Percentiles rank a stretch among this genome's conserved stretches.
Evolutionary conservation across 768 basidiomycete genomes (phyloP).

Genomic region (Clavulina sp.): DNA sequence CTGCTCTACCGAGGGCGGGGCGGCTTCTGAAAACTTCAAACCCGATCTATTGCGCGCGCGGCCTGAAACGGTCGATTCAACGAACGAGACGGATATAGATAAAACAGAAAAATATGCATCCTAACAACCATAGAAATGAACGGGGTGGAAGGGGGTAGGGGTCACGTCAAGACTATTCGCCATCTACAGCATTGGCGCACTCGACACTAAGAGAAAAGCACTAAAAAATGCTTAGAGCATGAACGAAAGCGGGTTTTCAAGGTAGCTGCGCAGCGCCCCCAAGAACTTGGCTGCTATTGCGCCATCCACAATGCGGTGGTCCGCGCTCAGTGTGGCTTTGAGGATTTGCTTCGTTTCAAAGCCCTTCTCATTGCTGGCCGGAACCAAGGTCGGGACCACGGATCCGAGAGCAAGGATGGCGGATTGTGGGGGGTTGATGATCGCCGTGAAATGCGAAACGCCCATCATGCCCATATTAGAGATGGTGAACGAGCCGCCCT

Average conservation of each 20-base stretch:
- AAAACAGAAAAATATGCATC: no score
- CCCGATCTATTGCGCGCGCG: no score
- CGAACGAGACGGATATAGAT: no score
- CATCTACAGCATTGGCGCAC: no score
- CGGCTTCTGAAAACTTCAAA: no score
- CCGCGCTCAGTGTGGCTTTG: slow-evolving; percentile 91
- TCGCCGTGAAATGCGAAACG: slow-evolving; percentile 89
- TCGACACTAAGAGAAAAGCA: slow-evolving; percentile 3
- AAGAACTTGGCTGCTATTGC: slow-evolving; percentile 90
- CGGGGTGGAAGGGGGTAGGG: no score
- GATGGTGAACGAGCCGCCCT: slow-evolving; percentile 97
- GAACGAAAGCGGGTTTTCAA: slow-evolving; percentile 93
- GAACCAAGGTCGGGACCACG: slow-evolving; percentile 69
- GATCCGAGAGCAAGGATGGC: slow-evolving; percentile 93
- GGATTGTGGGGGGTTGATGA: slow-evolving; percentile 97
- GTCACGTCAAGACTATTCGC: no score
- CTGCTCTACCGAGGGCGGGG: no score
- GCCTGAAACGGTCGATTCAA: no score
- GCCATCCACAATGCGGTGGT: slow-evolving; percentile 93
- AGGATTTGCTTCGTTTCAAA: slow-evolving; percentile 85
- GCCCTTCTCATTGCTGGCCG: slow-evolving; percentile 80
- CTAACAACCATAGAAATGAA: no score
- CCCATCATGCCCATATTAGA: slow-evolving; percentile 99
- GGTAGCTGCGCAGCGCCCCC: slow-evolving; percentile 82
- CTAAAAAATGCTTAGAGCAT: slow-evolving; percentile 63